Evolutionary conservation across 202 grass and related monocot genomes (phyloP).

Genomic region (Setaria italica): DNA sequence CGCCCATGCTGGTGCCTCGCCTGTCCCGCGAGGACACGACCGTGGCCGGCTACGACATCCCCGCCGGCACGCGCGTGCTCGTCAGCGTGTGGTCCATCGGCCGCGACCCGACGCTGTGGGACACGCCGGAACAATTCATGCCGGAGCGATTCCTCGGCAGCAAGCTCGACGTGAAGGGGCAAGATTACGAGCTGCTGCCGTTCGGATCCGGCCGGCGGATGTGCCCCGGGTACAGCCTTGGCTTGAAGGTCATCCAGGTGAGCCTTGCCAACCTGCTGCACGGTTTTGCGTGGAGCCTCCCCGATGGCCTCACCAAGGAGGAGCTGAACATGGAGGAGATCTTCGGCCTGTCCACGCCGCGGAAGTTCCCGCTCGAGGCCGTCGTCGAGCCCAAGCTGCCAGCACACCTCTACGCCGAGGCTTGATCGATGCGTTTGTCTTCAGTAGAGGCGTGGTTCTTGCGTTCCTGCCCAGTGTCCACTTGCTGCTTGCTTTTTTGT

Average conservation of each 20-base stretch:
- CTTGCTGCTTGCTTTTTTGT: neutral
- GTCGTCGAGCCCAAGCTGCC: conserved; percentile 64
- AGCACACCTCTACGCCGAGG: conserved; percentile 55
- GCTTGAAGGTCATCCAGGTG: conserved; percentile 85
- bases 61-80: conserved; percentile 67
- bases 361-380: conserved; percentile 64
- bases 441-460: neutral
- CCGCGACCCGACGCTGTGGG: conserved; percentile 71
- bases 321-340: conserved; percentile 92
- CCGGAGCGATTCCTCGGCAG: conserved; percentile 72
- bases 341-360: conserved; percentile 71
- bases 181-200: conserved; percentile 75
- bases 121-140: conserved; percentile 64
- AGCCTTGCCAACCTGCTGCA: conserved; percentile 82
- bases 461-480: neutral
- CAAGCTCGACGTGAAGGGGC: conserved; percentile 68
- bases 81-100: conserved; percentile 83
- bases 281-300: conserved; percentile 71
- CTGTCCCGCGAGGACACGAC: conserved; percentile 53
- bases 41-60: conserved; percentile 74
- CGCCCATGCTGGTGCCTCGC: conserved; percentile 68
- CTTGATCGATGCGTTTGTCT: neutral
- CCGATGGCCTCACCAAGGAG: conserved; percentile 47
- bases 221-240: conserved; percentile 88
- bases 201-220: conserved; percentile 78